Base-by-base conservation (phyloP, 148 eudicot species). In the Mesembryanthemum crystallinum region DNA sequence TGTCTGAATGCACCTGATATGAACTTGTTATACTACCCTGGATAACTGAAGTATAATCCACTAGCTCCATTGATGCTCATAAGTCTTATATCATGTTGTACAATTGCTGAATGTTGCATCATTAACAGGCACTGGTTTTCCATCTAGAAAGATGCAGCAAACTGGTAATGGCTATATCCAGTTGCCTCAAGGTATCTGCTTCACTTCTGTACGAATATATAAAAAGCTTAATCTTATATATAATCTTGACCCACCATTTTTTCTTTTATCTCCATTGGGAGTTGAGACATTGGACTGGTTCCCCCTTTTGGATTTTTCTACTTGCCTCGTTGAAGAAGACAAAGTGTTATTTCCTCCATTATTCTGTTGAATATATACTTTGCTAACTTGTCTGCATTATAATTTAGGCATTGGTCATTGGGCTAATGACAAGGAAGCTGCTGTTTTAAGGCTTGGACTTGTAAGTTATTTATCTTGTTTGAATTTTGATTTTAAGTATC, bases 361-460 rank as follows among this genome's bases (percentile, higher is more conserved):
- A 15, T 27, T 30, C 52, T 62, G 49, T 45, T 77, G n/a, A 21
- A 25, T 64, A 18, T 11, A 25, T 2, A 14, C 18, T 60, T 29
- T 78, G 24, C 29, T 37, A 8, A 32, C 11, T 23, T n/a, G 58
- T 42, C 30, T 49, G 58, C 39, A 42, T 79, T 45, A 79, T 63
- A 73, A n/a, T 51, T 33, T 78, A 93, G 98, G 91, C 70, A 60
- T 82, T 71, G 68, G 87, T 28, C 39, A 59, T 52, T 91, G 93
- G 92, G 87, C 77, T 55, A 82, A 81, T 89, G 94, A 88, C 89
- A 87, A 85, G 77, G 94, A 93, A 69, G 94, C 92, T 64, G 73
- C 80, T 71, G 76, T 76, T 76, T 83, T 93, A 82, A 93, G 96
- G 79, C 33, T 93, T 79, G 94, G 98, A 79, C 85, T 82, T 86